Conservation (phyloP, 1,284 basidiomycete species). For the Melampsora americana region DNA sequence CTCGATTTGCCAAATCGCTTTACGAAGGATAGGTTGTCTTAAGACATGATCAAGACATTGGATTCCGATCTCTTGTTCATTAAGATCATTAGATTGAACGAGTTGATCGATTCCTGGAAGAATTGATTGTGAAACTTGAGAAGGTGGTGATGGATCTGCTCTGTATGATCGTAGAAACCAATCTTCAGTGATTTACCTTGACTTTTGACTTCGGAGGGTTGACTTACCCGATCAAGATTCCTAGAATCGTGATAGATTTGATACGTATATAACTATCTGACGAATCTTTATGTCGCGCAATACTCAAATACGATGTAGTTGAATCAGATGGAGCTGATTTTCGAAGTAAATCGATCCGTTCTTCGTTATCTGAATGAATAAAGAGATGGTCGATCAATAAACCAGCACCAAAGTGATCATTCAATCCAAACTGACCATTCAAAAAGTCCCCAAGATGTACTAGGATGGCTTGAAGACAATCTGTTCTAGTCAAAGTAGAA, state of each 20-base stretch:
- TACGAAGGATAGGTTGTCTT: constrained; percentile 18
- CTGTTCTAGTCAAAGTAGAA: constrained; percentile 84
- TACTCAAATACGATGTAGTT: background rate
- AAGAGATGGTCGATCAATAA: background rate
- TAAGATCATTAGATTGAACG: constrained; percentile 26
- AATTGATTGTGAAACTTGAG: constrained; percentile 3
- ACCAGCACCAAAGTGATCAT: background rate
- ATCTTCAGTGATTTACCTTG: constrained; percentile 19
- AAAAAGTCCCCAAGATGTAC: constrained; percentile 88
- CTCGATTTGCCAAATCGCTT: constrained; percentile 4
- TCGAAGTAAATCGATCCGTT: constrained; percentile 53
- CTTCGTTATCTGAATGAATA: constrained; percentile 49
- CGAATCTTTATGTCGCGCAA: constrained; percentile 68
- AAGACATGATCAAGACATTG: constrained; percentile 29
- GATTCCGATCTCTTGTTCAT: constrained; percentile 41
- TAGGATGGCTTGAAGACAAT: constrained; percentile 89
- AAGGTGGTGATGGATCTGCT: constrained; percentile 21
- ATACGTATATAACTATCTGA: constrained; percentile 91
- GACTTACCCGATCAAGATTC: constrained; percentile 71
- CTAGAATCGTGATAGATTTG: constrained; percentile 81
- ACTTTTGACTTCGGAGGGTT: constrained; percentile 24
- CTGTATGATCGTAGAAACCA: background rate
- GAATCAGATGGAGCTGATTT: constrained; percentile 64
- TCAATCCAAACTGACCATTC: constrained; percentile 57
- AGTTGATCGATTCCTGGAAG: constrained; percentile 9